Percentiles rank a stretch among this genome's conserved stretches.
phyloP scores from a whole-genome alignment of 2,329 filamentous ascomycete genomes.

The Huntiella moniliformis region DNA sequence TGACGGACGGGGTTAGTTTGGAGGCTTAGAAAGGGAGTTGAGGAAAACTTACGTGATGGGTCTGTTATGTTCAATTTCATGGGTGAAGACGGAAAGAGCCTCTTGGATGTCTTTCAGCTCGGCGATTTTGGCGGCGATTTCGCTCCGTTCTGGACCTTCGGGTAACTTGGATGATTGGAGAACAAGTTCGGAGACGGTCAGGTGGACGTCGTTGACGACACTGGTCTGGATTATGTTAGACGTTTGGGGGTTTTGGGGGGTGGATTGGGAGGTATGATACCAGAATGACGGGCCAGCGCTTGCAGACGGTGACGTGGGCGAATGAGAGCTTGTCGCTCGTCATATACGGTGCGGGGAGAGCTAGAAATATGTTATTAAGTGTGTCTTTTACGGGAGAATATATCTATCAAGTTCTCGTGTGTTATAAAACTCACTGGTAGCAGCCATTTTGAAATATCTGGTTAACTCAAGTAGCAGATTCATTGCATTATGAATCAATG shows the following conservation, averaged over 20 bases:
- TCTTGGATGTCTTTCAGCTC: constrained; percentile 42
- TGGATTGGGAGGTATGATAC: constrained; percentile 24
- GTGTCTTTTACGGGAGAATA: no score
- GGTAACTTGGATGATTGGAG: constrained; percentile 37
- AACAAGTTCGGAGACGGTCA: constrained; percentile 39
- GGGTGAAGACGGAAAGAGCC: constrained; percentile 77
- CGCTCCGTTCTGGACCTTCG: background rate
- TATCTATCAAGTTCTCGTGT: no score
- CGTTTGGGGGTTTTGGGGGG: background rate
- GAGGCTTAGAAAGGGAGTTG: background rate
- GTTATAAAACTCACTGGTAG: background rate
- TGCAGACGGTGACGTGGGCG: constrained; percentile 64
- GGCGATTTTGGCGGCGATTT: constrained; percentile 2
- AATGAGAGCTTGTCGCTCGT: constrained; percentile 77
- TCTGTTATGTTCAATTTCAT: constrained; percentile 83
- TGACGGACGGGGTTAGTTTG: constrained; percentile 18
- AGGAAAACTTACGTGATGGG: constrained; percentile 42
- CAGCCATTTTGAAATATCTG: background rate
- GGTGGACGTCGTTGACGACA: constrained; percentile 87
- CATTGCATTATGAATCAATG: no score
- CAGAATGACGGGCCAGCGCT: constrained; percentile 86
- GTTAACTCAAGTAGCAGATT: no score
- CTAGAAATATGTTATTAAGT: background rate
- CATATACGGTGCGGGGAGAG: constrained; percentile 44
- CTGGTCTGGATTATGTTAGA: constrained; percentile 43